phyloP scores from a whole-genome alignment of 306 rosid species.

The Ormosia emarginata region DNA sequence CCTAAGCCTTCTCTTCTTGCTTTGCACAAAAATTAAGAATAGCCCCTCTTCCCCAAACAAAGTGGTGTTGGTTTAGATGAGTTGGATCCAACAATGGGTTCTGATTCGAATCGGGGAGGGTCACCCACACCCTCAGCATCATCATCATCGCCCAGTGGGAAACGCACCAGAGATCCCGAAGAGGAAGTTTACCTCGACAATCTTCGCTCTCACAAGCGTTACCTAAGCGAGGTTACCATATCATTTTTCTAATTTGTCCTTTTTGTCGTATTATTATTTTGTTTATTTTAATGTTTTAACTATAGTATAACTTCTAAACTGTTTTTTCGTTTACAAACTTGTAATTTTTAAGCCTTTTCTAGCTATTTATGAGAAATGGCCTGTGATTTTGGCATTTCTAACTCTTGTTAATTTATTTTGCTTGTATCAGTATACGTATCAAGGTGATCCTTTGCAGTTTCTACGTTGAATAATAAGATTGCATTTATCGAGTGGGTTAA shows the following conservation, averaged over 20 bases:
- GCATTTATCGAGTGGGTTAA: neutral
- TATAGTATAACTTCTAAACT: neutral
- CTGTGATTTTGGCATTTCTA: neutral
- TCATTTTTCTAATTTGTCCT: slow-evolving; percentile 8
- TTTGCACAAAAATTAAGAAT: neutral
- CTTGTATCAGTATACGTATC: neutral
- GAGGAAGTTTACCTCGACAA: slow-evolving; percentile 95
- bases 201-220: slow-evolving; percentile 95
- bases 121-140: slow-evolving; percentile 44
- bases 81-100: slow-evolving; percentile 48
- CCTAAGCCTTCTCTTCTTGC: neutral
- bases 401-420: neutral
- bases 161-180: slow-evolving; percentile 92
- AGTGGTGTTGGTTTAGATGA: neutral
- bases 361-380: neutral
- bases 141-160: slow-evolving; percentile 62
- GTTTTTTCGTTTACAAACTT: neutral
- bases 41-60: neutral
- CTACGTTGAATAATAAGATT: neutral
- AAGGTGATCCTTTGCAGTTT: neutral
- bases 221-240: slow-evolving; percentile 81
- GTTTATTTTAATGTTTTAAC: neutral
- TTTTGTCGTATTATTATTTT: slow-evolving; percentile 8
- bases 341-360: neutral
- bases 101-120: slow-evolving; percentile 62